phyloP scores from a whole-genome alignment of 805 yeast genomes.

The Suhomyces pyralidae region DNA sequence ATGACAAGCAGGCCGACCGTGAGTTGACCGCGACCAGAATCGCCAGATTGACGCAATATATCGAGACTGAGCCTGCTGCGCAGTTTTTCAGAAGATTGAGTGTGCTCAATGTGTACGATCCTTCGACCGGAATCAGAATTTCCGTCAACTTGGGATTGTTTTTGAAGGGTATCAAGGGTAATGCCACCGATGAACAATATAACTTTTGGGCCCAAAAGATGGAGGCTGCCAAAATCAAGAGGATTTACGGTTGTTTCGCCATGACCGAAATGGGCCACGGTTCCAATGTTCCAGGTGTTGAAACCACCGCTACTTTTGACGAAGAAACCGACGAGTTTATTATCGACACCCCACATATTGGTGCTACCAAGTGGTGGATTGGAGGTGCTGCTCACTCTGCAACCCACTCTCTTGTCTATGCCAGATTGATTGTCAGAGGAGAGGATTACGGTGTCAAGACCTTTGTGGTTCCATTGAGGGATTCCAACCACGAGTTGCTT shows the following conservation, averaged over 20 bases:
- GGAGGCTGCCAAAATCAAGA: conserved; percentile 58
- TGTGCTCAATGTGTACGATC: conserved; percentile 65
- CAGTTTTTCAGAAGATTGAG: conserved; percentile 58
- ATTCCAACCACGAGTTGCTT: conserved; percentile 62
- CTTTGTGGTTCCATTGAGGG: conserved; percentile 87
- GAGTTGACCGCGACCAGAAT: conserved; percentile 60
- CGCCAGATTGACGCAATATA: conserved; percentile 56
- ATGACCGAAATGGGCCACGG: conserved; percentile 74
- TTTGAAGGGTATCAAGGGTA: conserved; percentile 75
- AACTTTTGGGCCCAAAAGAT: conserved; percentile 76
- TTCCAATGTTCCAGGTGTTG: conserved; percentile 57
- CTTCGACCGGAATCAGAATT: conserved; percentile 73
- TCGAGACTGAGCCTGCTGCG: conserved; percentile 47
- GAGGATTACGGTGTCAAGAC: conserved; percentile 91
- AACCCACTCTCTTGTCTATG: conserved; percentile 81
- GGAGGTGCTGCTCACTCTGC: conserved; percentile 98
- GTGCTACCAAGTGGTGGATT: conserved; percentile 98
- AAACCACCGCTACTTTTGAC: conserved; percentile 70
- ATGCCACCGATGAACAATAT: conserved; percentile 82
- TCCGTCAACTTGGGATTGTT: conserved; percentile 90
- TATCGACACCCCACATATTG: conserved; percentile 83
- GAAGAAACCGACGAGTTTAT: conserved; percentile 60
- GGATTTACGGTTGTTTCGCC: conserved; percentile 61
- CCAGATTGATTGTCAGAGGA: conserved; percentile 75
- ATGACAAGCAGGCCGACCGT: conserved; percentile 54